phyloP scores from a whole-genome alignment of 1,284 basidiomycete genomes.

The Sporisorium exsertum region DNA sequence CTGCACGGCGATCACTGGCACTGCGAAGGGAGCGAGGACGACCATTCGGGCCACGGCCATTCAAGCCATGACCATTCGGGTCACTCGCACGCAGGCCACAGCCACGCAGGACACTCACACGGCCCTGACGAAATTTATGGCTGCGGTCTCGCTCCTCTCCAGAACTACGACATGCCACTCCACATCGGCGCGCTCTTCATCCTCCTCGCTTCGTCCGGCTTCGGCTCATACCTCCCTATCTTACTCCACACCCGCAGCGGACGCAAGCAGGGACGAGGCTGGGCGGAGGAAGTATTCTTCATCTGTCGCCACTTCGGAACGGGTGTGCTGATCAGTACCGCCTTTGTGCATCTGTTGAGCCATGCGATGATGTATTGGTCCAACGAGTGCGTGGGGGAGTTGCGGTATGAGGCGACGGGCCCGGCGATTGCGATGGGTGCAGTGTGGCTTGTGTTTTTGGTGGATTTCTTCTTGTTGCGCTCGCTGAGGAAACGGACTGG shows the following conservation, averaged over 20 bases:
- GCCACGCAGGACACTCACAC: slow-evolving; percentile 57
- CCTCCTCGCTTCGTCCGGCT: slow-evolving; percentile 68
- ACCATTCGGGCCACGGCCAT: slow-evolving; percentile 16
- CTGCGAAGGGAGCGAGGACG: slow-evolving; percentile 23
- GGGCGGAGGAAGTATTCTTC: slow-evolving; percentile 43
- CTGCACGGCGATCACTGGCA: slow-evolving; percentile 52
- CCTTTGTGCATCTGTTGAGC: slow-evolving; percentile 71
- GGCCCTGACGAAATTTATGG: slow-evolving; percentile 69
- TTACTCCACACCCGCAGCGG: slow-evolving; percentile 62
- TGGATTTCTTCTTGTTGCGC: slow-evolving; percentile 65
- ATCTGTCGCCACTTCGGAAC: slow-evolving; percentile 55
- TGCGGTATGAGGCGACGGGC: slow-evolving; percentile 70
- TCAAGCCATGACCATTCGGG: slow-evolving; percentile 18
- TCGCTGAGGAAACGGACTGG: slow-evolving; percentile 19
- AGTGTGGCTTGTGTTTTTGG: slow-evolving; percentile 60
- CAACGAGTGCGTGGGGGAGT: slow-evolving; percentile 70
- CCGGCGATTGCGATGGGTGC: slow-evolving; percentile 69
- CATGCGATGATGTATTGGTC: slow-evolving; percentile 69
- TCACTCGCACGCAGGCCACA: slow-evolving; percentile 34
- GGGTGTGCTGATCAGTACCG: slow-evolving; percentile 71
- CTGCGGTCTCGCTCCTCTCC: slow-evolving; percentile 63
- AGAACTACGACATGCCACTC: slow-evolving; percentile 69
- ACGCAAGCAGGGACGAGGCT: slow-evolving; percentile 1
- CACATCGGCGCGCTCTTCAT: slow-evolving; percentile 71
- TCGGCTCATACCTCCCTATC: slow-evolving; percentile 70